These are phyloP conservation scores for Magnusiomyces clavatus DNA, from an alignment of 1,139 yeast genomes.

Conservation along the genomic window DNA sequence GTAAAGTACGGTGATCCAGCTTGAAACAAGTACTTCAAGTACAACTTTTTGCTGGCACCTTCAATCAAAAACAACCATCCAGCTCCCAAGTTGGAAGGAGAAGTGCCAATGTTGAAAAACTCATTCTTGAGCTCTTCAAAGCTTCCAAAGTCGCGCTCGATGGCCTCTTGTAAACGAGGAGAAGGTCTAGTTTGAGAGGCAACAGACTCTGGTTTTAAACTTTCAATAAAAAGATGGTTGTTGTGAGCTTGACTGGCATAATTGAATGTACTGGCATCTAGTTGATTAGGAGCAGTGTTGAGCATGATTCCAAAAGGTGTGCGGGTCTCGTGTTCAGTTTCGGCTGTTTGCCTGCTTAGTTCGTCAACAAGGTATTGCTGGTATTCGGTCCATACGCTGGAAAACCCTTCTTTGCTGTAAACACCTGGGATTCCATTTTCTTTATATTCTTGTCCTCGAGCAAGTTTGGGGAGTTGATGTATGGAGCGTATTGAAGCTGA, in stretches of 20 bases:
- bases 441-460: slow-evolving; percentile 36
- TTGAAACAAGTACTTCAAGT: slow-evolving; percentile 56
- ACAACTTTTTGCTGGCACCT: slow-evolving; percentile 55
- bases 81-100: slow-evolving; percentile 44
- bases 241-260: slow-evolving; percentile 88
- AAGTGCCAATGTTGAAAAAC: slow-evolving; percentile 48
- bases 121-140: slow-evolving; percentile 49
- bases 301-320: slow-evolving; percentile 70
- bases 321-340: slow-evolving; percentile 68
- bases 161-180: slow-evolving; percentile 25
- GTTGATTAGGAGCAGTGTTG: slow-evolving; percentile 62
- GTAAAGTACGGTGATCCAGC: slow-evolving; percentile 88
- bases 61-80: slow-evolving; percentile 93
- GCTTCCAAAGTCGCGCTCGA: slow-evolving; percentile 36
- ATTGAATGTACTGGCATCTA: slow-evolving; percentile 68
- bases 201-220: slow-evolving; percentile 35
- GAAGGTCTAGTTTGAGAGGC: slow-evolving; percentile 29
- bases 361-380: slow-evolving; percentile 63
- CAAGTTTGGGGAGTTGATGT: slow-evolving; percentile 24
- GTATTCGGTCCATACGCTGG: slow-evolving; percentile 72
- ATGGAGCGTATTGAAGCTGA: background rate
- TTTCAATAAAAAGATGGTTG: slow-evolving; percentile 81
- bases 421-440: slow-evolving; percentile 62
- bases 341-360: slow-evolving; percentile 59
- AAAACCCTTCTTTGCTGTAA: slow-evolving; percentile 59